A percentile compares a stretch with the other conserved stretches of the same genome.
phyloP scores from a whole-genome alignment of 192 early-diverging fungal species.

The Rhizophagus prolifer region DNA sequence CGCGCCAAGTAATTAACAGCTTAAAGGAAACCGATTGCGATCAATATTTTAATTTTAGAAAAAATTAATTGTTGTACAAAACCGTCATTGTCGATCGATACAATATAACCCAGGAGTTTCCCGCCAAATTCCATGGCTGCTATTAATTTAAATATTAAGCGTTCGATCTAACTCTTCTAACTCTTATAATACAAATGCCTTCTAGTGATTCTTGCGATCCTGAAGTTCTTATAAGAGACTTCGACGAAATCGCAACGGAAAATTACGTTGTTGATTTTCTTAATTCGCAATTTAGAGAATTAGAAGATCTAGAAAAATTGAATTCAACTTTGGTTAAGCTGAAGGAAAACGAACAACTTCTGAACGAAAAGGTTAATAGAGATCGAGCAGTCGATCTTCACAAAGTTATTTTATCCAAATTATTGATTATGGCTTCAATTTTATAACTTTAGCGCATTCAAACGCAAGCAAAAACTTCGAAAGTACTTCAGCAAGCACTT shows the following conservation, averaged over 20 bases:
- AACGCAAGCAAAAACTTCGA: neutral
- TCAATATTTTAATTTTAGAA: too few species aligned
- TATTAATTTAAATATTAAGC: too few species aligned
- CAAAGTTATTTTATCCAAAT: neutral
- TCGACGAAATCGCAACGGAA: constrained; percentile 13
- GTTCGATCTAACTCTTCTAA: too few species aligned
- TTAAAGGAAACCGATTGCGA: neutral
- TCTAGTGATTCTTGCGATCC: neutral
- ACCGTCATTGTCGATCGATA: too few species aligned
- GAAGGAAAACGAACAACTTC: constrained; percentile 11
- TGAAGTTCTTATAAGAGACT: constrained; percentile 3
- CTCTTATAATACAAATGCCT: too few species aligned
- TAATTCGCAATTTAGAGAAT: constrained; percentile 34
- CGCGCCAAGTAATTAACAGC: neutral
- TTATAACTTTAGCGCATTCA: neutral
- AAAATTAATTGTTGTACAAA: too few species aligned
- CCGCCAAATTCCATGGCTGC: too few species aligned
- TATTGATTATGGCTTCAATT: neutral
- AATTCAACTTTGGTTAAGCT: constrained; percentile 31
- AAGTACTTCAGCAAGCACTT: neutral
- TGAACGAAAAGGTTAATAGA: constrained; percentile 33
- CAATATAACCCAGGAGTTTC: too few species aligned
- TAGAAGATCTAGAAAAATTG: constrained; percentile 40
- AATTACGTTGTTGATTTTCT: constrained; percentile 43
- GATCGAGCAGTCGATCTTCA: too few species aligned